phyloP scores from a whole-genome alignment of 2,329 filamentous ascomycete species.

The Monilinia fructigena region DNA sequence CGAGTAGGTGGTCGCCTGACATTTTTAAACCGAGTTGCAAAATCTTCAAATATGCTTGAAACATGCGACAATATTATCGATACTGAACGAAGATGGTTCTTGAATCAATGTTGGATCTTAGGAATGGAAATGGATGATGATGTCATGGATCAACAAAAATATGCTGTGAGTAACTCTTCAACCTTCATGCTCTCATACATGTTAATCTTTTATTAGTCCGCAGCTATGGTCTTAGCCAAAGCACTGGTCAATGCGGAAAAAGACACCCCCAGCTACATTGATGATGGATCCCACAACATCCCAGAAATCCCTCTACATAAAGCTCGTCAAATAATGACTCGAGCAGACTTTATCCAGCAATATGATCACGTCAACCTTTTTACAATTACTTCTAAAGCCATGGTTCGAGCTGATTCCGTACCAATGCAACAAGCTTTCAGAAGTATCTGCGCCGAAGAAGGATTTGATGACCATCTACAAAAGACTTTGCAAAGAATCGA shows the following conservation, averaged over 20 bases:
- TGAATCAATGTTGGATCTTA: constrained; percentile 77
- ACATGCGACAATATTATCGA: constrained; percentile 73
- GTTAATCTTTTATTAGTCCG: constrained; percentile 54
- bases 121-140: constrained; percentile 86
- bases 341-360: constrained; percentile 87
- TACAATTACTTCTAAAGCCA: constrained; percentile 82
- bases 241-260: constrained; percentile 83
- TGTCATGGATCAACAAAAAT: constrained; percentile 98
- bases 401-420: constrained; percentile 88
- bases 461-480: constrained; percentile 80
- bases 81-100: constrained; percentile 73
- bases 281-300: constrained; percentile 45
- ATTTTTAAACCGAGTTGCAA: constrained; percentile 88
- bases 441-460: constrained; percentile 72
- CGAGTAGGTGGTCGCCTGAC: constrained; percentile 84
- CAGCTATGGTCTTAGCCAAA: constrained; percentile 88
- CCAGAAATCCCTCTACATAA: constrained; percentile 79
- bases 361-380: constrained; percentile 96
- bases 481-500: constrained; percentile 79
- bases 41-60: constrained; percentile 72
- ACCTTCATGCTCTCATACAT: not conserved
- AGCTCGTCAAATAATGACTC: constrained; percentile 90
- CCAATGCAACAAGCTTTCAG: constrained; percentile 94
- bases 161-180: constrained; percentile 63
- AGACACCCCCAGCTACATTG: constrained; percentile 22